Conservation (phyloP, 192 early-diverging fungal genomes). For the Thamnidium elegans region DNA sequence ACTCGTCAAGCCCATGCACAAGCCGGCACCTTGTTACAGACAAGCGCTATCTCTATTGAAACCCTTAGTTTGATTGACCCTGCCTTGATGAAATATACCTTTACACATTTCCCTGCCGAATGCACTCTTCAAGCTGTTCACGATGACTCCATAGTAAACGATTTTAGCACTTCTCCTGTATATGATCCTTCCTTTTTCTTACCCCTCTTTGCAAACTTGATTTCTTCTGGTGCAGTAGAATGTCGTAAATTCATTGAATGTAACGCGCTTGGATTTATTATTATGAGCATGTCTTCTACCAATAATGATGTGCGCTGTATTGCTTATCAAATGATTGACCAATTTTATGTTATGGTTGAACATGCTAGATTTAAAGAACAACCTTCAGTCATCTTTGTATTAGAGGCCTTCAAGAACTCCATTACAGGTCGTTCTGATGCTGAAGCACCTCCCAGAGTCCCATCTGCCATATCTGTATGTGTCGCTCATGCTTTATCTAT, state of each 20-base stretch:
- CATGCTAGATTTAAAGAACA: constrained; percentile 59
- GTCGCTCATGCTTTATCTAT: constrained; percentile 61
- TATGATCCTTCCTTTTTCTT: constrained; percentile 75
- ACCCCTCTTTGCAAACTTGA: constrained; percentile 59
- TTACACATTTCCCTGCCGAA: constrained; percentile 52
- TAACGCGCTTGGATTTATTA: constrained; percentile 65
- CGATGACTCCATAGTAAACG: constrained; percentile 1
- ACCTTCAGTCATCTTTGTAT: constrained; percentile 64
- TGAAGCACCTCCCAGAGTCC: constrained; percentile 52
- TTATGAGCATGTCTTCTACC: constrained; percentile 60
- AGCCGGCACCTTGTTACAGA: constrained; percentile 29
- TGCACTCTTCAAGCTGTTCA: constrained; percentile 22
- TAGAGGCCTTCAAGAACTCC: constrained; percentile 68
- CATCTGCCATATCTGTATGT: constrained; percentile 64
- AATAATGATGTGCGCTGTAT: constrained; percentile 54
- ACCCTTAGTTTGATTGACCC: constrained; percentile 61
- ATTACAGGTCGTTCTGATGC: constrained; percentile 49
- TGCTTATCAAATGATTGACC: constrained; percentile 65
- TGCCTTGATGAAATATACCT: constrained; percentile 58
- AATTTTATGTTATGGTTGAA: constrained; percentile 55
- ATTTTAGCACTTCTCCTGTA: background rate
- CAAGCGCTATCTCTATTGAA: constrained; percentile 50
- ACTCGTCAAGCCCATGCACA: constrained; percentile 39
- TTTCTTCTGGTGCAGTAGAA: constrained; percentile 54
- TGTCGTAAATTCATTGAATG: constrained; percentile 60